Evolutionary conservation across 805 yeast species (phyloP).

Genomic region (Yamadazyma akitaensis): DNA sequence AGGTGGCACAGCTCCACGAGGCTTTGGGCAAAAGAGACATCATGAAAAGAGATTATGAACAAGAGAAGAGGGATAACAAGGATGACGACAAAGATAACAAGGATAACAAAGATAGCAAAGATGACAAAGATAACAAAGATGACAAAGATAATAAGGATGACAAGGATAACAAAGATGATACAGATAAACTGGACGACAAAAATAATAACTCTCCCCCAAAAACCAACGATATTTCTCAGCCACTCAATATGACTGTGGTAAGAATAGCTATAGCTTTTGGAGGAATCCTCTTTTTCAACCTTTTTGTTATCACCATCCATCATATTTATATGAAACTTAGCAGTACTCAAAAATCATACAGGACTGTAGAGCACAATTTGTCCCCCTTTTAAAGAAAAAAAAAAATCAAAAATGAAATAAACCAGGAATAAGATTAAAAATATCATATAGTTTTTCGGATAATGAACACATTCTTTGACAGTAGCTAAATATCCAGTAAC

Average conservation of each 20-base stretch:
- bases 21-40: neutral
- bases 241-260: conserved; percentile 21
- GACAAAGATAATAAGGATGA: conserved; percentile 4
- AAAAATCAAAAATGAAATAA: neutral
- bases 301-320: conserved; percentile 35
- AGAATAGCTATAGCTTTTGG: conserved; percentile 33
- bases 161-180: neutral
- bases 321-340: conserved; percentile 32
- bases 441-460: neutral
- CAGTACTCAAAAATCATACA: conserved; percentile 27
- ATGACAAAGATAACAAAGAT: conserved; percentile 2
- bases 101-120: neutral
- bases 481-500: neutral
- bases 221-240: neutral
- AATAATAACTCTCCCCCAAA: conserved; percentile 2
- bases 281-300: conserved; percentile 33
- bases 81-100: neutral
- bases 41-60: neutral
- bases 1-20: neutral
- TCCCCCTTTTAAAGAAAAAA: conserved; percentile 28
- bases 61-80: neutral
- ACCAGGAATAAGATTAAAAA: no score
- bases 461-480: neutral
- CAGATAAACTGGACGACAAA: neutral
- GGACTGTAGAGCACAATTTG: conserved; percentile 32